Evolutionary conservation across 768 basidiomycete genomes (phyloP).

Genomic region (Royoungia palumana): DNA sequence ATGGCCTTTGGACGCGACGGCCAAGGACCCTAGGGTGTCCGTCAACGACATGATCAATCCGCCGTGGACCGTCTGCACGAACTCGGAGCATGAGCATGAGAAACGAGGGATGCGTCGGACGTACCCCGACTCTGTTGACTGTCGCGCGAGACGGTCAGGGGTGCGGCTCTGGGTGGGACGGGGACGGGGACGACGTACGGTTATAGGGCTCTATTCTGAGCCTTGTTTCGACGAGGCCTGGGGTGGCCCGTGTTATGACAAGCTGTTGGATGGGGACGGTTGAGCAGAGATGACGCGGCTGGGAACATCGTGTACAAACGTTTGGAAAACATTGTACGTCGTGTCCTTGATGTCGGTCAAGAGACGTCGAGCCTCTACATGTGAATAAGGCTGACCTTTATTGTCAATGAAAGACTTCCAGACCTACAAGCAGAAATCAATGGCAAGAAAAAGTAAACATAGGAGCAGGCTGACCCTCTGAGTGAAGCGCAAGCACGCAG

Average conservation of each 20-base stretch:
- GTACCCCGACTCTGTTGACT: constrained; percentile 84
- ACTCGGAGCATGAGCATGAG: not conserved
- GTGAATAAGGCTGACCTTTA: constrained; percentile 46
- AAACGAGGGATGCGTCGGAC: constrained; percentile 17
- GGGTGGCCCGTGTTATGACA: constrained; percentile 59
- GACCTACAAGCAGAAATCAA: constrained; percentile 39
- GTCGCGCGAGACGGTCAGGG: not conserved
- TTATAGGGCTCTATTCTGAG: constrained; percentile 75
- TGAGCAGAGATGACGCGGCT: not conserved
- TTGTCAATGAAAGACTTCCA: constrained; percentile 80
- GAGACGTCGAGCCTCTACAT: not conserved
- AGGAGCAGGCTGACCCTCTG: constrained; percentile 41
- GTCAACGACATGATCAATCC: constrained; percentile 80
- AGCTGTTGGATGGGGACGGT: constrained; percentile 42
- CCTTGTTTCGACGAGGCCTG: constrained; percentile 67
- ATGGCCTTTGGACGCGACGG: constrained; percentile 77
- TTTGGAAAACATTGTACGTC: constrained; percentile 79
- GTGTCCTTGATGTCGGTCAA: constrained; percentile 51
- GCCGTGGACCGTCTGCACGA: constrained; percentile 62
- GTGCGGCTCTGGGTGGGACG: not conserved
- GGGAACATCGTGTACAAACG: constrained; percentile 36
- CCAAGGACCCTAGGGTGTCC: constrained; percentile 81
- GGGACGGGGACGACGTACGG: constrained; percentile 39
- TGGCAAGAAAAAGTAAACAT: not conserved
- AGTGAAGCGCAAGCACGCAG: constrained; percentile 72